Evolutionary conservation across 306 rosid genomes (phyloP).

Genomic region (Acacia acuminata): DNA sequence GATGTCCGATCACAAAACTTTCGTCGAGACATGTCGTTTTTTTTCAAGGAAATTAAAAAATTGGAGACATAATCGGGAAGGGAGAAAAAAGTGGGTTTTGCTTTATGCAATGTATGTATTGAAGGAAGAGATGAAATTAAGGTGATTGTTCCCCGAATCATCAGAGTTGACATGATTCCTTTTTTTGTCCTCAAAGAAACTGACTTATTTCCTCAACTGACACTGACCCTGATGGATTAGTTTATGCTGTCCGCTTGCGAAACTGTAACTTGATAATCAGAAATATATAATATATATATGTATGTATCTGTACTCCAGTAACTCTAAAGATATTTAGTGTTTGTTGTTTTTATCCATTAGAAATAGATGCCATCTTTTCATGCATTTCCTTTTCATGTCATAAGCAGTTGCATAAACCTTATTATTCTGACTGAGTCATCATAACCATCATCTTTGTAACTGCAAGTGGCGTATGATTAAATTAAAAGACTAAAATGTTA

Average conservation of each 20-base stretch:
- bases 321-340: no score
- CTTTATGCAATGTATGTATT: background rate
- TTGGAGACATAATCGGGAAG: background rate
- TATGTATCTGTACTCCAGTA: no score
- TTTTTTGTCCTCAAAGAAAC: background rate
- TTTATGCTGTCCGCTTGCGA: background rate
- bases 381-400: no score
- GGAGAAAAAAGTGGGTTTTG: background rate
- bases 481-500: no score
- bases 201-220: background rate
- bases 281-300: no score
- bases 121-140: background rate
- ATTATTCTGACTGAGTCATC: no score
- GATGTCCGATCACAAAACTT: background rate
- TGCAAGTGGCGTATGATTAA: no score
- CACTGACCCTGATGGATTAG: background rate
- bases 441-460: no score
- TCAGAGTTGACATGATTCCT: background rate
- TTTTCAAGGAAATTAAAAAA: background rate
- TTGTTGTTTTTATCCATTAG: no score
- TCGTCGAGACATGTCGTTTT: no score
- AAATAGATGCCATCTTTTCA: no score
- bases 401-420: no score
- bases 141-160: constrained; percentile 34
- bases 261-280: background rate